Conservation (phyloP, 495 filamentous ascomycete genomes). For the Opeltia flavorubescens region DNA sequence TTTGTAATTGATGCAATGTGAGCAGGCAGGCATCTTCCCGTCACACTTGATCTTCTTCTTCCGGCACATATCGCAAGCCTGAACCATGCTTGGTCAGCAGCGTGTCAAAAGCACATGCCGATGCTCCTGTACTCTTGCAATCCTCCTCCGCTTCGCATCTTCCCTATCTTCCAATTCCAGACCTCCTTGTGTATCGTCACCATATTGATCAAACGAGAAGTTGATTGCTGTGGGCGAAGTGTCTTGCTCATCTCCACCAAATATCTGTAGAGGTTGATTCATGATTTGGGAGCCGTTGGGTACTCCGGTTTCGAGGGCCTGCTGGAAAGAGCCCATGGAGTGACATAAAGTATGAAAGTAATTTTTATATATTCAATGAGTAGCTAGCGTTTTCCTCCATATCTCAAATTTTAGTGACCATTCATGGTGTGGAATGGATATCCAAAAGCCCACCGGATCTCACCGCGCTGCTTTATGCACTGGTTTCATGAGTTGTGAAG, state of each 20-base stretch:
- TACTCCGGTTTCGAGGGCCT: conserved; percentile 23
- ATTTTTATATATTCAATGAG: too few species aligned
- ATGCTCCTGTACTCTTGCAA: conserved; percentile 57
- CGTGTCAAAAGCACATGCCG: not conserved
- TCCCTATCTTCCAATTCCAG: conserved; percentile 52
- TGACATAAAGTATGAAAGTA: not conserved
- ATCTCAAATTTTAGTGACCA: too few species aligned
- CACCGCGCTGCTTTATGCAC: too few species aligned
- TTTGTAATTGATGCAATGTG: conserved; percentile 96
- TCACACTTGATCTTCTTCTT: conserved; percentile 99
- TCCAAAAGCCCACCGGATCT: too few species aligned
- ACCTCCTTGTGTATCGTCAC: conserved; percentile 23
- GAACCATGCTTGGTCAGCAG: conserved; percentile 16
- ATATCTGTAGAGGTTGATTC: conserved; percentile 58
- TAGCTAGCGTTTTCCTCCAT: not conserved
- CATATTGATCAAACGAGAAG: conserved; percentile 49
- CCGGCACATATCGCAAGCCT: conserved; percentile 98
- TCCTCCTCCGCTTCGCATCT: conserved; percentile 83
- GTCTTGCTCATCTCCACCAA: conserved; percentile 47
- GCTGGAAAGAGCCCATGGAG: conserved; percentile 15
- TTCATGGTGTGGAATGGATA: too few species aligned
- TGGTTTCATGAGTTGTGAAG: too few species aligned
- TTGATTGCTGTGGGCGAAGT: conserved; percentile 44
- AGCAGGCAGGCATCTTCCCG: conserved; percentile 86
- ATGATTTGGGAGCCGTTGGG: conserved; percentile 35